Evolutionary conservation across 225 moss, liverwort and hornwort species (phyloP).

Genomic region (Polytrichum formosum): DNA sequence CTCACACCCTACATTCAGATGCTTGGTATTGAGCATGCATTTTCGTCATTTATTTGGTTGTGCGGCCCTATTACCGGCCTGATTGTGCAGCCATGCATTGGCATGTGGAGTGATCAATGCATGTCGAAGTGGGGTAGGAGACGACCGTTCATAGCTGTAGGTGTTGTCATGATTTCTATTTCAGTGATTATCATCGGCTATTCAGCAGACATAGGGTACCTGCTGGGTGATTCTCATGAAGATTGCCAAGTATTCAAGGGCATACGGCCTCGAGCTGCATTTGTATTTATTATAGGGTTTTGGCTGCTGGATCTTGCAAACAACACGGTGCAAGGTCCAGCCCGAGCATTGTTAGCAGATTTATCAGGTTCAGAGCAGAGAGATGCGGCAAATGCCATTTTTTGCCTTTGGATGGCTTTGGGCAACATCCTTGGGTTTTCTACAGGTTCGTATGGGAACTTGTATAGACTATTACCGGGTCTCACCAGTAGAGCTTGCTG

Average conservation of each 20-base stretch:
- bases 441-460: conserved; percentile 51
- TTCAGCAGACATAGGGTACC: conserved; percentile 58
- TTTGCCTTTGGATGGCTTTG: conserved; percentile 62
- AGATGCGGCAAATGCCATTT: conserved; percentile 55
- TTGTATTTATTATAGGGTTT: conserved; percentile 52
- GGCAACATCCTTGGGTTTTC: conserved; percentile 64
- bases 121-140: conserved; percentile 59
- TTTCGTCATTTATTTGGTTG: conserved; percentile 61
- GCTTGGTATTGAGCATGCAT: conserved; percentile 49
- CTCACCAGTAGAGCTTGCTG: conserved; percentile 54
- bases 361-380: conserved; percentile 55
- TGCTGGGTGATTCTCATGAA: conserved; percentile 50
- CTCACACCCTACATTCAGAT: conserved; percentile 51
- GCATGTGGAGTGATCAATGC: conserved; percentile 68
- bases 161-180: conserved; percentile 40
- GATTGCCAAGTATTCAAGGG: conserved; percentile 38
- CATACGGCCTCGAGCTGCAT: conserved; percentile 37
- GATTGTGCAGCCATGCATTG: conserved; percentile 60
- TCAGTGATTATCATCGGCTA: conserved; percentile 57
- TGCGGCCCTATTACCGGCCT: conserved; percentile 63
- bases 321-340: conserved; percentile 68
- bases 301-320: conserved; percentile 65
- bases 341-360: conserved; percentile 60
- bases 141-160: conserved; percentile 52
- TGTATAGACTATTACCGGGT: conserved; percentile 51